phyloP scores from a whole-genome alignment of 352 stramenopile species.

The Peronospora destructor region DNA sequence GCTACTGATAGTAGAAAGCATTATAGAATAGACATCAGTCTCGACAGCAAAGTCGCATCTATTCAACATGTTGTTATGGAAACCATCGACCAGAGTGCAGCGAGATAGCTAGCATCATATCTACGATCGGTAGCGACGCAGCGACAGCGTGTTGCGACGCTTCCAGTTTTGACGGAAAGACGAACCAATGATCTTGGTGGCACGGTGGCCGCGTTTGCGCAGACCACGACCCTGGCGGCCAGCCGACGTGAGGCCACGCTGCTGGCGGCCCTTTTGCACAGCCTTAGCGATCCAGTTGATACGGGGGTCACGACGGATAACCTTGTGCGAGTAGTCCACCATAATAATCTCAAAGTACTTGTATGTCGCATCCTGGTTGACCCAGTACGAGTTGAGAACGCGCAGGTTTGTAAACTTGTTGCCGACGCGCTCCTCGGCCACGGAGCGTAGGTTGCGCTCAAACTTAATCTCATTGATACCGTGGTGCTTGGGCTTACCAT shows the following conservation, averaged over 20 bases:
- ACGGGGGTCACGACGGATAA: slow-evolving; percentile 97
- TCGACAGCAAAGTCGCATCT: slow-evolving; percentile 41
- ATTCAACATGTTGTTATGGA: slow-evolving; percentile 27
- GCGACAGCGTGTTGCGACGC: slow-evolving; percentile 95
- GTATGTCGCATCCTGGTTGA: slow-evolving; percentile 99
- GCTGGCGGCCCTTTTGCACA: slow-evolving; percentile 98
- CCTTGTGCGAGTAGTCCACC: slow-evolving; percentile 96
- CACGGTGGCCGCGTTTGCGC: slow-evolving; percentile 96
- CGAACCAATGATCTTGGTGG: slow-evolving; percentile 98
- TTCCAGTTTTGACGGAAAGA: slow-evolving; percentile 97
- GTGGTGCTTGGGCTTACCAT: slow-evolving; percentile 99
- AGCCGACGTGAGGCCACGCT: slow-evolving; percentile 96
- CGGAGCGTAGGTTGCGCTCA: slow-evolving; percentile 94
- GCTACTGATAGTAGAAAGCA: neutral
- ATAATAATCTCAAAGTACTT: slow-evolving; percentile 99
- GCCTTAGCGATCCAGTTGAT: slow-evolving; percentile 99
- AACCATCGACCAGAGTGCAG: slow-evolving; percentile 22
- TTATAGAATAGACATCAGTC: slow-evolving; percentile 16
- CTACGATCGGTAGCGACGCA: slow-evolving; percentile 97
- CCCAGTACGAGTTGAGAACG: slow-evolving; percentile 99
- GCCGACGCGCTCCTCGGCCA: slow-evolving; percentile 98
- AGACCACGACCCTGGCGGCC: slow-evolving; percentile 96
- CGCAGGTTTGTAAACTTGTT: slow-evolving; percentile 97
- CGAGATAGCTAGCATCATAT: slow-evolving; percentile 26
- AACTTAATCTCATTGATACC: slow-evolving; percentile 99